phyloP scores from a whole-genome alignment of 176 grass and related monocot species.

The Aegilops tauschii region DNA sequence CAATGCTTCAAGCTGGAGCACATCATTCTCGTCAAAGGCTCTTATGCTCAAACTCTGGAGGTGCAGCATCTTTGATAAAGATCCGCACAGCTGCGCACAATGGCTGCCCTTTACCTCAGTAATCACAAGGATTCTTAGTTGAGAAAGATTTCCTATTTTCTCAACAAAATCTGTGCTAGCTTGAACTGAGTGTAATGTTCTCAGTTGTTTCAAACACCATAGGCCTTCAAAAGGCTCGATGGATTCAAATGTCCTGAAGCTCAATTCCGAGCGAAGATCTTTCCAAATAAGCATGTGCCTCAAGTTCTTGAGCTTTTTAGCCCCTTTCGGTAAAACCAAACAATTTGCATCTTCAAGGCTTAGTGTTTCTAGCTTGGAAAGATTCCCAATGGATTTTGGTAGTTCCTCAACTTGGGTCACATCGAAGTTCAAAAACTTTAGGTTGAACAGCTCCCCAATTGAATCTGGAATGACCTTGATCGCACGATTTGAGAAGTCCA shows the following conservation, averaged over 20 bases:
- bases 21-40: not conserved
- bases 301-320: slow-evolving; percentile 19
- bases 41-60: slow-evolving; percentile 17
- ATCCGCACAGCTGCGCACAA: not conserved
- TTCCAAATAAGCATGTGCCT: slow-evolving; percentile 28
- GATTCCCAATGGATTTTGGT: slow-evolving; percentile 32
- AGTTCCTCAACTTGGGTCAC: slow-evolving; percentile 31
- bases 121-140: not conserved
- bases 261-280: not conserved
- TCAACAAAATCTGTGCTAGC: not conserved
- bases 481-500: slow-evolving; percentile 22
- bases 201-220: not conserved
- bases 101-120: not conserved
- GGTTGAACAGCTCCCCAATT: slow-evolving; percentile 47
- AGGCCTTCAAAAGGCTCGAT: not conserved
- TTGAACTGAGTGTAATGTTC: not conserved
- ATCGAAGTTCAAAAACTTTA: slow-evolving; percentile 33
- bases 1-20: slow-evolving; percentile 18
- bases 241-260: not conserved
- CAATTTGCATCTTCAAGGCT: slow-evolving; percentile 7
- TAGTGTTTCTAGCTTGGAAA: slow-evolving; percentile 46
- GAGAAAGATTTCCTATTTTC: slow-evolving; percentile 11
- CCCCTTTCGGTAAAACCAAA: not conserved
- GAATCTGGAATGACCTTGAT: slow-evolving; percentile 23
- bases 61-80: slow-evolving; percentile 18